phyloP scores from a whole-genome alignment of 2,329 filamentous ascomycete genomes.

The Colletotrichum eleusines region DNA sequence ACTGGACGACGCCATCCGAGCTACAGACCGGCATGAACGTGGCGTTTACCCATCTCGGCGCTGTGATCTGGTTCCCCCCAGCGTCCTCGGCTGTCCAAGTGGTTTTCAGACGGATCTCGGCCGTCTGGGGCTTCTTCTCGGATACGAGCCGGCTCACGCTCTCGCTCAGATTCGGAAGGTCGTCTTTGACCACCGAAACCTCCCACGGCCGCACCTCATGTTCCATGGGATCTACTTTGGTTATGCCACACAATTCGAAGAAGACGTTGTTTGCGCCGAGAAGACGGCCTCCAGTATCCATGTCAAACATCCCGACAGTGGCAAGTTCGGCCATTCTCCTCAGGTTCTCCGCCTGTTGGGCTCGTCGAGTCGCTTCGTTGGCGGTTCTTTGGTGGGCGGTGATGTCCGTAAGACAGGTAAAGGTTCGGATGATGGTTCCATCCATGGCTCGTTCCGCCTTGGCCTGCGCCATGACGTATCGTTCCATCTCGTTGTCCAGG shows the following conservation, averaged over 20 bases:
- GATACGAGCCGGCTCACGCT: conserved; percentile 55
- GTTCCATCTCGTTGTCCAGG: conserved; percentile 51
- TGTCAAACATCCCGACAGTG: conserved; percentile 67
- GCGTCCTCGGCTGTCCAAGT: conserved; percentile 61
- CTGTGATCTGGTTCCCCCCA: conserved; percentile 56
- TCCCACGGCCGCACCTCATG: conserved; percentile 59
- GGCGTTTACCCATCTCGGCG: conserved; percentile 62
- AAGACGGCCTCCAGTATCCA: conserved; percentile 62
- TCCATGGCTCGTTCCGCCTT: conserved; percentile 59
- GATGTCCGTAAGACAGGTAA: conserved; percentile 65
- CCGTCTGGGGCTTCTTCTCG: conserved; percentile 58
- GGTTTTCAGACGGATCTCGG: conserved; percentile 62
- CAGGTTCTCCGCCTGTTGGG: conserved; percentile 65
- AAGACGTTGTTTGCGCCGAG: conserved; percentile 66
- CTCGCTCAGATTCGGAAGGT: conserved; percentile 55
- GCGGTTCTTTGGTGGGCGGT: conserved; percentile 63
- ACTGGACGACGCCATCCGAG: conserved; percentile 60
- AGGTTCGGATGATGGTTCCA: conserved; percentile 58
- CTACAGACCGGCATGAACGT: conserved; percentile 64
- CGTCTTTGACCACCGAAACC: conserved; percentile 59
- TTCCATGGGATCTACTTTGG: conserved; percentile 55
- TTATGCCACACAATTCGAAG: conserved; percentile 64
- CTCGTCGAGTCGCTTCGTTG: conserved; percentile 61
- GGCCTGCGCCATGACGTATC: conserved; percentile 61
- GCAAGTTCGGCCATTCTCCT: conserved; percentile 67